These are phyloP conservation scores for Suillus subaureus DNA, from an alignment of 768 basidiomycete genomes.

Conservation along the genomic window DNA sequence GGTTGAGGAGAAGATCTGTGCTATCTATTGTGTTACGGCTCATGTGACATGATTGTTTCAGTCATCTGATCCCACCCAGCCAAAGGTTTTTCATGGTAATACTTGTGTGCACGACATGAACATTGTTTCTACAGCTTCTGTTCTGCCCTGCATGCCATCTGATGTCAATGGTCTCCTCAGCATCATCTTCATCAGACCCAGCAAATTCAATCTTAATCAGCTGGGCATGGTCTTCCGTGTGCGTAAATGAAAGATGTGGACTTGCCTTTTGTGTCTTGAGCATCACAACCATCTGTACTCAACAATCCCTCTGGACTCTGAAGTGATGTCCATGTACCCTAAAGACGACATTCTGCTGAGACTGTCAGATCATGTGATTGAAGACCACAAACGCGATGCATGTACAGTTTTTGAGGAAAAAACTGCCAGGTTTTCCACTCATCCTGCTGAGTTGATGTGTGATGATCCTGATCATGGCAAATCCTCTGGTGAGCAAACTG, in stretches of 20 bases:
- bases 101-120: constrained; percentile 38
- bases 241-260: neutral
- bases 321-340: constrained; percentile 7
- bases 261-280: constrained; percentile 6
- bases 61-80: constrained; percentile 22
- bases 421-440: constrained; percentile 28
- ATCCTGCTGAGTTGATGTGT: constrained; percentile 16
- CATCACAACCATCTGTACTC: constrained; percentile 9
- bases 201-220: constrained; percentile 9
- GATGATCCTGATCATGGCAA: no score
- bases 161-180: constrained; percentile 28
- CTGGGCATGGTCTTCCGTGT: neutral
- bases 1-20: constrained; percentile 35
- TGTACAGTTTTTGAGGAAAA: constrained; percentile 24
- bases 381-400: constrained; percentile 14
- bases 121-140: constrained; percentile 28
- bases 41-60: constrained; percentile 28
- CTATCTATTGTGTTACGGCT: constrained; percentile 28
- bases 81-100: constrained; percentile 34
- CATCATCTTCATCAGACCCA: constrained; percentile 34
- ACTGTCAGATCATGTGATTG: constrained; percentile 13
- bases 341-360: neutral
- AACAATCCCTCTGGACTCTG: neutral
- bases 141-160: constrained; percentile 27
- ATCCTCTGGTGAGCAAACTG: neutral